Percentiles rank a stretch among this genome's conserved stretches.
These are phyloP conservation scores for Funneliformis caledonium DNA, from an alignment of 371 early-diverging fungal species.

Conservation along the genomic window DNA sequence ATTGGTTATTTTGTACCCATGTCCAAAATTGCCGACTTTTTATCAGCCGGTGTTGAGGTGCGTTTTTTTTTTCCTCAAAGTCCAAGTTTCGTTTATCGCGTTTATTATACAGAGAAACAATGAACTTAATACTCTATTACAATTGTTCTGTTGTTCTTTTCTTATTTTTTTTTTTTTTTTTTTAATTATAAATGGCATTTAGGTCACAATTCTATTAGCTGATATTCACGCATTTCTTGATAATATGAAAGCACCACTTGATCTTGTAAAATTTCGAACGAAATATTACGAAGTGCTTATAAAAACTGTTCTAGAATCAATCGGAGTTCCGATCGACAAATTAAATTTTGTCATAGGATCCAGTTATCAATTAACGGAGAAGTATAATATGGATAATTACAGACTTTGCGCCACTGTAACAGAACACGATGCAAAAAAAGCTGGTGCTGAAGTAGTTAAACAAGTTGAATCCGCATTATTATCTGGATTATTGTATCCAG, in stretches of 20 bases:
- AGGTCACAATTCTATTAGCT: slow-evolving; percentile 96
- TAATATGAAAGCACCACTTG: slow-evolving; percentile 98
- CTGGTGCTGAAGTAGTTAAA: slow-evolving; percentile 99
- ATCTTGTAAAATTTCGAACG: slow-evolving; percentile 87
- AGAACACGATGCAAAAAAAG: slow-evolving; percentile 98
- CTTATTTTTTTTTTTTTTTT: not conserved
- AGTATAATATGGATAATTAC: slow-evolving; percentile 97
- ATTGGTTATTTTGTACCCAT: slow-evolving; percentile 99
- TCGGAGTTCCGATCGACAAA: slow-evolving; percentile 93
- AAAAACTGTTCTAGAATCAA: slow-evolving; percentile 86
- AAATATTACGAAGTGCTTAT: slow-evolving; percentile 96
- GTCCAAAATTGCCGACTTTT: slow-evolving; percentile 98
- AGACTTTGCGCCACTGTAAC: slow-evolving; percentile 88
- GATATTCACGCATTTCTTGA: slow-evolving; percentile 99
- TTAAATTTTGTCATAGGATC: slow-evolving; percentile 96
- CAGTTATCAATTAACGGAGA: slow-evolving; percentile 82
- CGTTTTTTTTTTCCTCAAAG: not conserved
- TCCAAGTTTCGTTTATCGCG: not conserved
- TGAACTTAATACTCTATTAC: not conserved
- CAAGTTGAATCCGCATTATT: slow-evolving; percentile 96
- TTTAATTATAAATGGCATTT: slow-evolving; percentile 7
- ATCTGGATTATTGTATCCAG: slow-evolving; percentile 97
- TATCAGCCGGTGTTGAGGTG: slow-evolving; percentile 91
- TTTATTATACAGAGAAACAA: not conserved
- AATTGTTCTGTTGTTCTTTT: not conserved